A percentile compares a stretch with the other conserved stretches of the same genome.
phyloP scores from a whole-genome alignment of 148 eudicot species.

The Camellia lanceoleosa region DNA sequence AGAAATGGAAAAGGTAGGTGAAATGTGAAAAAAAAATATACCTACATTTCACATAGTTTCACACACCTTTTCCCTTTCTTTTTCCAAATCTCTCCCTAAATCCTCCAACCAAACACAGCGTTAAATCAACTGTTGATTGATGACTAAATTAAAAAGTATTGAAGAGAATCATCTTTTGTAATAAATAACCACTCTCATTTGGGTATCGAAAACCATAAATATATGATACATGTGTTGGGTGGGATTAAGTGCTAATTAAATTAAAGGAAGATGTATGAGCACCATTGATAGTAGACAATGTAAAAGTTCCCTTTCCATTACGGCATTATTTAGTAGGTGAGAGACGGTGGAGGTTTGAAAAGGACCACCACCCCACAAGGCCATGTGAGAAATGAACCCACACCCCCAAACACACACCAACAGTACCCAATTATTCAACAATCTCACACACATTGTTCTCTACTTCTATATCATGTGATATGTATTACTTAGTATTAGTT shows the following conservation, averaged over 20 bases:
- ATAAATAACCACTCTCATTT: too few relatives aligned
- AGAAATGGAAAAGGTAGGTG: too few relatives aligned
- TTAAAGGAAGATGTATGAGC: neutral
- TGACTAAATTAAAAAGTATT: too few relatives aligned
- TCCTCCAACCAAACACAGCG: too few relatives aligned
- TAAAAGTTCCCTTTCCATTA: constrained; percentile 1
- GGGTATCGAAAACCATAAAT: too few relatives aligned
- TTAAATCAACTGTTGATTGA: too few relatives aligned
- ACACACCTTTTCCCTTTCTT: too few relatives aligned
- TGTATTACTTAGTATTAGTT: too few relatives aligned
- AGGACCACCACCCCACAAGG: constrained; percentile 7
- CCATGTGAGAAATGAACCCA: neutral
- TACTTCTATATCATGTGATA: neutral
- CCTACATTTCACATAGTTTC: too few relatives aligned
- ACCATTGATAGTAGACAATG: neutral
- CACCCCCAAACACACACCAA: neutral
- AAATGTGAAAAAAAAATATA: too few relatives aligned
- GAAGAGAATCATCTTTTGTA: too few relatives aligned
- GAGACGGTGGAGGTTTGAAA: constrained; percentile 10
- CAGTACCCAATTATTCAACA: neutral
- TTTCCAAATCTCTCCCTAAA: too few relatives aligned
- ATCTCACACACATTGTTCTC: neutral
- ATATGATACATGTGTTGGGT: neutral
- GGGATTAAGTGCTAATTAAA: neutral
- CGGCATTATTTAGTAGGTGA: constrained; percentile 9